Base-by-base conservation (phyloP, 345 rosid species). In the Sisymbrium altissimum region DNA sequence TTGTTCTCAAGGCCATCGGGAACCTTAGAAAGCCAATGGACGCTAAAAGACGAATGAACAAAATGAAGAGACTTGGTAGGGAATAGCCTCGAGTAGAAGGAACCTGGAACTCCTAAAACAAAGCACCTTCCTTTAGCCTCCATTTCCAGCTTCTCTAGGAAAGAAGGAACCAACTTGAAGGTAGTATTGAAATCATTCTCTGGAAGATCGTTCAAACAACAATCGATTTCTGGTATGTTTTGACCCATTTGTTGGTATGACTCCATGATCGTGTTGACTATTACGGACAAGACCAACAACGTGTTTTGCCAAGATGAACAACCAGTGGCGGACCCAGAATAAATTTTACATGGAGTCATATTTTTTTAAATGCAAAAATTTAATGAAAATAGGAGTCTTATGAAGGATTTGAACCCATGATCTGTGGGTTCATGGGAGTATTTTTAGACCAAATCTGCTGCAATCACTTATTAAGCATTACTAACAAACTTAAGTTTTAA, bases 281-380 rank as follows among this genome's bases (percentile, higher is more conserved):
- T 68, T 41, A 14, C 11, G 7, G 71, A 67, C 33, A 67, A 19
- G 9, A 9, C 61, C 36, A 74, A 3, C 3, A 84, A 40, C 0
- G 87, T 46, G n/a, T 77, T 84, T 43, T 75, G 73, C 38, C 81
- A 85, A 5, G 87, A 79, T 29, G 85, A 74, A 30, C 87, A 84
- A 4, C 85, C n/a, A n/a, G n/a, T n/a, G n/a, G n/a, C n/a, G n/a
- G n/a, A n/a, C n/a, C n/a, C n/a, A n/a, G n/a, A n/a, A n/a, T n/a
- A n/a, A n/a, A n/a, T n/a, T n/a, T n/a, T n/a, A n/a, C n/a, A n/a
- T n/a, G n/a, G n/a, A n/a, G n/a, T n/a, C n/a, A n/a, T n/a, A n/a
- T n/a, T n/a, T n/a, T n/a, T n/a, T n/a, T n/a, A n/a, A n/a, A n/a
- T n/a, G n/a, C n/a, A n/a, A n/a, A n/a, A n/a, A n/a, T n/a, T n/a